Evolutionary conservation across 768 basidiomycete species (phyloP), one percentile per base, ranked within the genome.

Genomic region (Amanita phalloides): DNA sequence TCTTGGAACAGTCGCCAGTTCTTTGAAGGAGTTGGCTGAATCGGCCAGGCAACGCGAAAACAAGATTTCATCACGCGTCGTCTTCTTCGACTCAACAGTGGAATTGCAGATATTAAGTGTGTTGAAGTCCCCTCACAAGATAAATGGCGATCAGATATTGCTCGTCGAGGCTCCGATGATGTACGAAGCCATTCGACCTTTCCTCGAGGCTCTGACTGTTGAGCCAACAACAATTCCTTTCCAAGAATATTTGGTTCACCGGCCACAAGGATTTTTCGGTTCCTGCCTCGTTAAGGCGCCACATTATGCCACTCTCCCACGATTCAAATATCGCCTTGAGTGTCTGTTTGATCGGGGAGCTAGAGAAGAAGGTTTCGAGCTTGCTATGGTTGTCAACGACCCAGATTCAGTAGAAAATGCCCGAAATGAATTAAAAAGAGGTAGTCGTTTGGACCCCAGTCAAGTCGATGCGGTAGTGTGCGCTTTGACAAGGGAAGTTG

Each of bases 401-500:
- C 72, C 78, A 4, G 54, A 61, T 20, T 68, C 71, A 38, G 62
- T 88, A n/a, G 64, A 58, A 14, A 62, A 65, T 37, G 42, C 43
- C 7, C 35, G 51, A n/a, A 45, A 21, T 9, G 43, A 52, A 17
- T 28, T 52, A 21, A 52, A 52, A 21, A 36, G 25, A 20, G 51
- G 41, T 3, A 86, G 81, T 58, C 66, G 73, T 5, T 68, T 90
- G 26, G 88, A 90, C 55, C 69, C 75, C 0, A 84, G 82, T 61
- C 88, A 90, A 60, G 80, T 74, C 0, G 81, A 86, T 50, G 81
- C 87, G 1, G 68, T 90, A 2, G 61, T 90, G 3, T 76, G 81
- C 51, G 68, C 77, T 0, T 61, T 89, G 33, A 75, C 72, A 0
- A 64, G 78, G 45, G 82, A 87, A 56, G 61, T 89, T 0, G 69